Conservation (phyloP, 345 rosid species). For the Brassica cretica region DNA sequence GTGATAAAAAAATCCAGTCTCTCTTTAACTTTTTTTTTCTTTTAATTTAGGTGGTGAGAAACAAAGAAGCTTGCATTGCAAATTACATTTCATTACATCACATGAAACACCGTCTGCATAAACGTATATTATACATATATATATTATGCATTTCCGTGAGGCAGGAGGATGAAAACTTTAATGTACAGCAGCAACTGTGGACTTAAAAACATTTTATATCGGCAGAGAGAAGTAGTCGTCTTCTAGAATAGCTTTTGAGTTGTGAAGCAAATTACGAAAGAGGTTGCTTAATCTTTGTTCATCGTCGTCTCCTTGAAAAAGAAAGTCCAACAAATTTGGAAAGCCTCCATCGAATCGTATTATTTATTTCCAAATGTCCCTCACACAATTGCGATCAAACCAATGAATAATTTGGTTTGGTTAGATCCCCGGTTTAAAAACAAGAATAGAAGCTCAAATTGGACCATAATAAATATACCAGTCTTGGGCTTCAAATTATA, state of each 20-base stretch:
- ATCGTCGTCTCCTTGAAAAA: conserved; percentile 27
- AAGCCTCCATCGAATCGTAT: conserved; percentile 6
- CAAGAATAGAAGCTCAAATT: not conserved
- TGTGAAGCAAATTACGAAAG: conserved; percentile 28
- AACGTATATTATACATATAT: not conserved
- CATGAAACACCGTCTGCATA: conserved; percentile 3
- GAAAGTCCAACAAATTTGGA: conserved; percentile 27
- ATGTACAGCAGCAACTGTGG: not conserved
- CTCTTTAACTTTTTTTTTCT: not conserved
- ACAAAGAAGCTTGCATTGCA: conserved; percentile 32
- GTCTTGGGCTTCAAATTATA: conserved; percentile 8
- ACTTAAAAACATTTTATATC: not conserved
- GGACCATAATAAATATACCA: not conserved
- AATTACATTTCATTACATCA: conserved; percentile 24
- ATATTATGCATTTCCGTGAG: not conserved
- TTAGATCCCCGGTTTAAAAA: not conserved
- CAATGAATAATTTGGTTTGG: conserved; percentile 8
- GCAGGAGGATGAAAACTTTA: not conserved
- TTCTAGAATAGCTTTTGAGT: conserved; percentile 34
- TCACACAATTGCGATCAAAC: not conserved
- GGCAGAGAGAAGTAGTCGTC: conserved; percentile 4
- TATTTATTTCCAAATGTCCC: conserved; percentile 5
- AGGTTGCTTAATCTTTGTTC: conserved; percentile 34
- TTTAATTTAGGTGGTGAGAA: not conserved
- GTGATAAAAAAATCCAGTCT: conserved; percentile 46